Evolutionary conservation across 2,329 filamentous ascomycete species (phyloP), one percentile per base, ranked within the genome.

Genomic region (Cladosporium sp.): DNA sequence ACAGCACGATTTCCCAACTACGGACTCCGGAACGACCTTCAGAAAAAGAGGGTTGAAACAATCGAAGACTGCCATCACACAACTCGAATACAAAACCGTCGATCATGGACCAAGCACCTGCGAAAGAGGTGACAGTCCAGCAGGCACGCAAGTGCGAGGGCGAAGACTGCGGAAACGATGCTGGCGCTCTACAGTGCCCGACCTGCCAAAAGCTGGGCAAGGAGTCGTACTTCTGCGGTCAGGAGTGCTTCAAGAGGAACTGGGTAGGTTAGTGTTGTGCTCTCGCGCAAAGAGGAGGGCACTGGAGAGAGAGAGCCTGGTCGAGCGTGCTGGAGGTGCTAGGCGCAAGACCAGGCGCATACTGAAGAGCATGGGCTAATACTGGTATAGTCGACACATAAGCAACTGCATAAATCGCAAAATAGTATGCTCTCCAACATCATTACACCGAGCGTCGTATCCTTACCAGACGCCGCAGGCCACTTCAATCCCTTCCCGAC

Each of bases 191-290:
- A 43, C 91, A 97, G 71, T 98, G 93, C 72, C 93, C 93, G 51
- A 97, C 89, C 46, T 98, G 93, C 70, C 79, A 96, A 65, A 96
- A 95, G 74, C 76, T 91, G 42, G 88, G 86, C 41, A 85, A 91
- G 68, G 89, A 93, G 66, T 95, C 89, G 75, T 96, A 84, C 74
- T 98, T 97, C 75, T 98, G 93, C 77, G 90, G 90, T 28, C 93
- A 98, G 72, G 93, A 97, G 63, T 98, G 93, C 77, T 98, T 98
- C 76, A 97, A 96, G 79, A 86, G 84, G 72, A 98, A 90, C 77
- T 98, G 93, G 93, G 93, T 97, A 83, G 61, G 67, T 67, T 56
- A 63, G 60, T 65, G 56, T 37, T 50, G 37, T 42, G 50, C 43
- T 42, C 50, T 41, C 10, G 28, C 14, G 37, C 18, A 13, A 50